Evolutionary conservation across 2,329 filamentous ascomycete species (phyloP).

Genomic region (Exophiala viscosa): DNA sequence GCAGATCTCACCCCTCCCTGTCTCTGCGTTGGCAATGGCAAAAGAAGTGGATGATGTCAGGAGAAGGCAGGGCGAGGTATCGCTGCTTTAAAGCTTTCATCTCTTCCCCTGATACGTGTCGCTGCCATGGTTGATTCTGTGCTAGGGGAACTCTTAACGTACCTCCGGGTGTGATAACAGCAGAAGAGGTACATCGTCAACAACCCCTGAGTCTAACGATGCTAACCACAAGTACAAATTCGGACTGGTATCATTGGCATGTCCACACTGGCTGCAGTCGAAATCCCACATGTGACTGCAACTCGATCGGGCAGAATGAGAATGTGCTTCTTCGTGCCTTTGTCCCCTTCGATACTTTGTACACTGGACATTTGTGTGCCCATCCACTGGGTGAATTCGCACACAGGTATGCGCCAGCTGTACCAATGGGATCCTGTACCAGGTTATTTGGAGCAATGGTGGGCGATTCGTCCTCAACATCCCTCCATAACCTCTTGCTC

Average conservation of each 20-base stretch:
- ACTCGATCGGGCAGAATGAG: too few species aligned
- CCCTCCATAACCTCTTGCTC: not conserved
- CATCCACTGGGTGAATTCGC: not conserved
- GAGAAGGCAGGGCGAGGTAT: not conserved
- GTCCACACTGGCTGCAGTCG: not conserved
- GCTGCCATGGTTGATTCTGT: not conserved
- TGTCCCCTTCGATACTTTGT: too few species aligned
- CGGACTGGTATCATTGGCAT: not conserved
- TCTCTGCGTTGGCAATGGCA: slow-evolving; percentile 8
- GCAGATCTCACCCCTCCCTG: slow-evolving; percentile 5
- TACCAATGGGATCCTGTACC: not conserved
- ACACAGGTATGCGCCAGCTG: too few species aligned
- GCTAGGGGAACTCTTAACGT: slow-evolving; percentile 4
- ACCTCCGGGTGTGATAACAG: not conserved
- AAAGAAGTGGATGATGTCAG: not conserved
- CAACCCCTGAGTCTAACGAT: not conserved
- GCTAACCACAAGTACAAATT: not conserved
- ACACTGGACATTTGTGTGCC: not conserved
- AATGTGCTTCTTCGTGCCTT: too few species aligned
- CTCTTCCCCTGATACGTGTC: not conserved
- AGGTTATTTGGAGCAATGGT: not conserved
- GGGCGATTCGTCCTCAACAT: not conserved
- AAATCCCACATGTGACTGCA: too few species aligned
- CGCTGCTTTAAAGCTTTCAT: slow-evolving; percentile 4
- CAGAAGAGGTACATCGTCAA: slow-evolving; percentile 3